Base-by-base conservation (phyloP, 2,329 filamentous ascomycete genomes). In the Diaporthe caulivora region DNA sequence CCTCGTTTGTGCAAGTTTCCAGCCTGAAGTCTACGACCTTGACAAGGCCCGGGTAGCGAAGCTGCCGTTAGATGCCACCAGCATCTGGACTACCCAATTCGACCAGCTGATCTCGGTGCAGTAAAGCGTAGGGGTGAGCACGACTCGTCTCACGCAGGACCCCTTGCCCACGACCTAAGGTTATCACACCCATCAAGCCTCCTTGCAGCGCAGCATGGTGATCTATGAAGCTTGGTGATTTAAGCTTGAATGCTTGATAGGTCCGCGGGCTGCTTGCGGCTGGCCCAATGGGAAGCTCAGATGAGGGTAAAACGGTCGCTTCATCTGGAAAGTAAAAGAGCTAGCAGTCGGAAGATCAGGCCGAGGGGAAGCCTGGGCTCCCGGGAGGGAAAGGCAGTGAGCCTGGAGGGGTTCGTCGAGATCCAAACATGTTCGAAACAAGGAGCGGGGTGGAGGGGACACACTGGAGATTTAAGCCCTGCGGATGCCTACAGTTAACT, bases 11-110 rank as follows among this genome's bases (percentile, higher is more conserved):
- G n/a, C 62, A 29, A 10, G 62, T 67, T 67, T 67, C 62, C 62
- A 67, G 62, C 62, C 62, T 67, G 62, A 67, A 67, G 47, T 67
- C 47, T 67, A 67, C 62, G 26, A 67, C 62, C 47, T 40, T 26
- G 47, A 67, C 62, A 67, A 67, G 62, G 44, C 62, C 47, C 62
- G 62, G 62, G 31, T 67, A 67, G 62, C 15, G 31, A 53, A 67
- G 62, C 62, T 67, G 62, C 62, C 62, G 62, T 67, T 67, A 47
- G 29, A 67, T n/a, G 24, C 29, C 44, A 51, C 34, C 31, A n/a
- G 62, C 47, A 53, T 53, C 47, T 53, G 40, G 47, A 26, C 62
- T 67, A 40, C 15, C 47, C 62, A n/a, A 51, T 67, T 51, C 34
- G 47, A 40, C 47, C 62, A 37, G 62, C 62, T 67, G 62, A 67